These are phyloP conservation scores for Heimioporus punctisporus DNA, from an alignment of 1,284 basidiomycete species.

Conservation along the genomic window DNA sequence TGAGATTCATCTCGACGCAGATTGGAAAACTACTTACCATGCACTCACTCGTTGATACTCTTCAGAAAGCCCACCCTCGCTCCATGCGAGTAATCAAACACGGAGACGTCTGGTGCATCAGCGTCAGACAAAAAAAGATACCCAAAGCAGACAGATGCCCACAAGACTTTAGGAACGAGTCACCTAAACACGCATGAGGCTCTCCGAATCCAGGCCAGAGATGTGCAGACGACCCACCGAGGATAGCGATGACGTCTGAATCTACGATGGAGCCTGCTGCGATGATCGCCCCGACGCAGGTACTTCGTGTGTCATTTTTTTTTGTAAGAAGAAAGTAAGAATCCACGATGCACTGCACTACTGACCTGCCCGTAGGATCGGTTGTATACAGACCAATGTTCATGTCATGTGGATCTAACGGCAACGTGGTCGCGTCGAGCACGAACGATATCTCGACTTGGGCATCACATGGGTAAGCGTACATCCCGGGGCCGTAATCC, in stretches of 20 bases:
- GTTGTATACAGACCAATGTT: slow-evolving; percentile 54
- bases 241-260: neutral
- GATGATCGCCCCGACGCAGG: slow-evolving; percentile 63
- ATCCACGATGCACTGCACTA: no score
- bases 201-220: neutral
- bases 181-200: slow-evolving; percentile 36
- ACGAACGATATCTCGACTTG: slow-evolving; percentile 43
- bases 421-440: slow-evolving; percentile 55
- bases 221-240: slow-evolving; percentile 6
- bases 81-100: slow-evolving; percentile 59
- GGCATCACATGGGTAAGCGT: slow-evolving; percentile 50
- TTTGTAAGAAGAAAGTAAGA: no score
- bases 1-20: no score
- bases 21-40: neutral
- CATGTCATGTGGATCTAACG: slow-evolving; percentile 62
- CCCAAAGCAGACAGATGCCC: slow-evolving; percentile 22
- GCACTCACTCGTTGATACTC: slow-evolving; percentile 45
- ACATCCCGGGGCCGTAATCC: slow-evolving; percentile 49
- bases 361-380: slow-evolving; percentile 24
- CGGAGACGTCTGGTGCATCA: slow-evolving; percentile 50
- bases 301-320: neutral
- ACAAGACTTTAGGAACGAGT: slow-evolving; percentile 76
- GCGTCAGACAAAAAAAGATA: neutral
- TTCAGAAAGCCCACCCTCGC: slow-evolving; percentile 60
- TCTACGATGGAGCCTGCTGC: slow-evolving; percentile 41